Conservation (phyloP, 148 eudicot species). For the Bassia scoparia region DNA sequence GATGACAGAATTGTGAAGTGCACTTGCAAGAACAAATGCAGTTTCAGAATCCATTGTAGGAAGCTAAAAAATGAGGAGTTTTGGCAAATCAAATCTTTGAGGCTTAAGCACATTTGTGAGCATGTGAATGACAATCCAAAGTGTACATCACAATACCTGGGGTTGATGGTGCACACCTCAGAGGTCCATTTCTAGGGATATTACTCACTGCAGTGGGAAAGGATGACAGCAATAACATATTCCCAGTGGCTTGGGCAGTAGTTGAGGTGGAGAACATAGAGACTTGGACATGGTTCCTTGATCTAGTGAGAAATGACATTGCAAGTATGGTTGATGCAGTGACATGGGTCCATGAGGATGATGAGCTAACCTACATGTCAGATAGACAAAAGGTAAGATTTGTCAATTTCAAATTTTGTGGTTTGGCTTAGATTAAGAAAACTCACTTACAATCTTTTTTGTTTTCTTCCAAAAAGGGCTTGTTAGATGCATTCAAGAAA, state of each 20-base stretch:
- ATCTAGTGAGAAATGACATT: not conserved
- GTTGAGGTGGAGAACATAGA: constrained; percentile 6
- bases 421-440: too few species aligned
- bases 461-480: not conserved
- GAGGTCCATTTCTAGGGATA: not conserved
- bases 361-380: constrained; percentile 5
- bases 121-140: too few species aligned
- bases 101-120: not conserved
- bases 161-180: constrained; percentile 15
- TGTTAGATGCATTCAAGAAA: not conserved
- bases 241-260: constrained; percentile 10
- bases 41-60: not conserved
- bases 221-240: constrained; percentile 16
- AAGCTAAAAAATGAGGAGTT: not conserved
- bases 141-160: not conserved
- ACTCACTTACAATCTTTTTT: too few species aligned
- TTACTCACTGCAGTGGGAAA: constrained; percentile 1
- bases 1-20: not conserved
- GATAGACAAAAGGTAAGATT: constrained; percentile 17
- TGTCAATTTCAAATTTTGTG: not conserved
- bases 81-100: not conserved
- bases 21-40: not conserved
- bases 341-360: not conserved
- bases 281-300: constrained; percentile 15
- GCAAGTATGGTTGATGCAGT: not conserved